Base-by-base conservation (phyloP, 192 early-diverging fungal genomes). In the Helicostylum pulchrum region DNA sequence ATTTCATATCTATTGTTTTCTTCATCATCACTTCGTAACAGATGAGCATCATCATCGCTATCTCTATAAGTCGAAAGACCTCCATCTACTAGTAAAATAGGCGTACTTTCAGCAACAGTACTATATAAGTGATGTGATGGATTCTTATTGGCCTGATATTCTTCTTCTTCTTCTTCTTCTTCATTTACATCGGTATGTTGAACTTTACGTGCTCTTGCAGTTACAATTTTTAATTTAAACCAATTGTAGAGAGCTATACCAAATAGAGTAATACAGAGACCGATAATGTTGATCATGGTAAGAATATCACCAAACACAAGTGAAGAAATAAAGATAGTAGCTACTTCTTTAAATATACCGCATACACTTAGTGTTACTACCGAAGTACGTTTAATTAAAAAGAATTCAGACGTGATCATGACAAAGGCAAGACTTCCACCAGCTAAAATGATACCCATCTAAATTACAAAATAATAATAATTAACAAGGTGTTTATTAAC, bases 341-440 rank as follows among this genome's bases (percentile, higher is more conserved):
- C 72, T 1, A 97, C 88, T 71, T 97, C 95, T 72, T 88, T 90
- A 64, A 92, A 71, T 67, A 90, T 95, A 15, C 95, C 95, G 4
- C 88, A 88, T 0, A 95, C 87, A n/a, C 92, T 94, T 43, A 97
- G 76, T 0, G 95, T 90, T 4, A 97, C 82, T 3, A 92, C 93
- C 5, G 87, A 92, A 0, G 93, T 95, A 49, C 82, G 75, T 9
- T 88, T 78, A 69, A 97, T 95, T 42, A 95, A 69, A 36, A 85
- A 78, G 73, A 88, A 97, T 70, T 97, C 95, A 11, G 87, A 80
- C 53, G 91, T 79, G 14, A 96, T 86, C 93, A 97, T 93, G 31
- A 83, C 66, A 69, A 94, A 96, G 7, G 95, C 95, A 45, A 98
- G 56, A 15, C 85, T 23, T 5, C 95, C 95, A 60, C 94, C 93